Evolutionary conservation across 805 yeast species (phyloP), one percentile per base, ranked within the genome.

Genomic region (Cyberlindnera maritima): DNA sequence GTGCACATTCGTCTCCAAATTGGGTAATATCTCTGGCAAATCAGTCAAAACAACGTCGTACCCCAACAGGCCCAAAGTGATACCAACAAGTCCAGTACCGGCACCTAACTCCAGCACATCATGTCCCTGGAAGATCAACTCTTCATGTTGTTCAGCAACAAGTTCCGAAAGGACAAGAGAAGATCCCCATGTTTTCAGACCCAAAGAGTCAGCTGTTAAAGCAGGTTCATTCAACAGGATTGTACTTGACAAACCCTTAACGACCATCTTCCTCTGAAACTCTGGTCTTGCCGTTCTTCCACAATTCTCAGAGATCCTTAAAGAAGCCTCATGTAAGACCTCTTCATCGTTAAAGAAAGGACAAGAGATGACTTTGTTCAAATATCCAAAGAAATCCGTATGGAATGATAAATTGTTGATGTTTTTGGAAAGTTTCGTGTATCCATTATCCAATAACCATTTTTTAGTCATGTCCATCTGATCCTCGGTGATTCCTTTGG

Each of bases 151-250:
- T 6, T 74, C 62, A 3, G 88, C 61, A 21, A 85, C 65, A 29
- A 75, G 68, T 25, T 68, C 68, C 3, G 94, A 76, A 20, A 94
- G 67, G 6, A 88, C 74, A 21, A 86, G 67, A 0, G 97, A 81
- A 0, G 97, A 86, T 0, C 98, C 99, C 99, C 99, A 92, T 0
- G 99, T 92, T 52, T 92, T 89, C 62, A 89, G 72, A 0, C 99
- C 99, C 19, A 94, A 68, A 51, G 85, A 86, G 64, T 94, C 99
- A 33, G 81, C 78, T 0, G 97, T 88, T 50, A 92, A 68, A 0
- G 96, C 81, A 0, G 98, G 98, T 59, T 92, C 99, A 48, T 74
- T 73, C 25, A 92, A 64, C 20, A 56, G 50, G 3, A 66, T 63
- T 2, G 57, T 49, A 0, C 54, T 56, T 0, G 56, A 50, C 20